Percentiles rank a stretch among this genome's conserved stretches.
These are phyloP conservation scores for Panicum miliaceum DNA, from an alignment of 176 grass and related monocot species.

Conservation along the genomic window DNA sequence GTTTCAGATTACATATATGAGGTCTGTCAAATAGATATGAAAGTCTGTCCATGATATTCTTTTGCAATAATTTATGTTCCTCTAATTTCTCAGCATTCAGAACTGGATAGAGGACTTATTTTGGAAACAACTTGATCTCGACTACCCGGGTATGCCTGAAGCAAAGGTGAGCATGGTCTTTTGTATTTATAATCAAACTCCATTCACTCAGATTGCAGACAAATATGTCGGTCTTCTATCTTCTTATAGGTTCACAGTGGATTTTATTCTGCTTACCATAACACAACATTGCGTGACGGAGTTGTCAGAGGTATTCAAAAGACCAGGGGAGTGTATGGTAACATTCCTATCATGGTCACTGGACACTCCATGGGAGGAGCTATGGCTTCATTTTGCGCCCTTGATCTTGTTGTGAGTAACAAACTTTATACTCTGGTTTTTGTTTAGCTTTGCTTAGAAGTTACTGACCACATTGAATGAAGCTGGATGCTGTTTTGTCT, in stretches of 20 bases:
- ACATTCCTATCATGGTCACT: slow-evolving; percentile 64
- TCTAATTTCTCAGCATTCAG: slow-evolving; percentile 59
- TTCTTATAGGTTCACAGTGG: slow-evolving; percentile 70
- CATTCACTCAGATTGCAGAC: background rate
- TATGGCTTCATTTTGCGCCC: slow-evolving; percentile 72
- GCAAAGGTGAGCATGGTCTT: slow-evolving; percentile 67
- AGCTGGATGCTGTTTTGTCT: background rate
- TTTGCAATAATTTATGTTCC: slow-evolving; percentile 36
- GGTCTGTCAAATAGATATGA: background rate
- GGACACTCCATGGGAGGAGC: slow-evolving; percentile 90
- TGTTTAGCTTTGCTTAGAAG: slow-evolving; percentile 14
- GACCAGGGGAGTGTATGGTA: slow-evolving; percentile 59
- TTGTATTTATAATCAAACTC: slow-evolving; percentile 20
- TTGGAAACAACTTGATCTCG: slow-evolving; percentile 89
- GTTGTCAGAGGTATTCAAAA: slow-evolving; percentile 59
- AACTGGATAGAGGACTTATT: slow-evolving; percentile 97
- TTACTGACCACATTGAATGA: background rate
- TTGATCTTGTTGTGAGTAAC: slow-evolving; percentile 82
- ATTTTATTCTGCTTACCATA: slow-evolving; percentile 84
- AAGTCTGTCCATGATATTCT: slow-evolving; percentile 23
- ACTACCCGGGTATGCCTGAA: slow-evolving; percentile 85
- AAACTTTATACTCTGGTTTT: background rate
- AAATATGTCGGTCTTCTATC: slow-evolving; percentile 13
- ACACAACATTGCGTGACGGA: slow-evolving; percentile 59
- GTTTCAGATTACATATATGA: slow-evolving; percentile 13